Conservation (phyloP, 345 rosid genomes). For the Eutrema japonicum region DNA sequence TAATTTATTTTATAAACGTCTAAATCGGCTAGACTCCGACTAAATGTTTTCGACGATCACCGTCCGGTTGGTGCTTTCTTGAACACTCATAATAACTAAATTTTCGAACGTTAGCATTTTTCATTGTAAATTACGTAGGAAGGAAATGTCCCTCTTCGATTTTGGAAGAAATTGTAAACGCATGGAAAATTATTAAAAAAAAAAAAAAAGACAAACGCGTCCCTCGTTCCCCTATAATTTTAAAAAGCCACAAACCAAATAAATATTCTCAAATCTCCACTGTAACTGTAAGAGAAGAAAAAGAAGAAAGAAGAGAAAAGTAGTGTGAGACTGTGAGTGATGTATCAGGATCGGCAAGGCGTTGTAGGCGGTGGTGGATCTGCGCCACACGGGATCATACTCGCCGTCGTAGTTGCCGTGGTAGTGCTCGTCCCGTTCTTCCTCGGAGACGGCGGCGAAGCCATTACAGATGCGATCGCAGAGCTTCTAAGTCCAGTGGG, state of each 20-base stretch:
- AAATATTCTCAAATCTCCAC: neutral
- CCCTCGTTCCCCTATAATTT: constrained; percentile 10
- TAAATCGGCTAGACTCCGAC: too few relatives aligned
- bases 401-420: constrained; percentile 64
- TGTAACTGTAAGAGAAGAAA: constrained; percentile 10
- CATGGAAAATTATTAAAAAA: constrained; percentile 22
- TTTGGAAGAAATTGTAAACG: constrained; percentile 9
- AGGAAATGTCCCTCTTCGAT: constrained; percentile 16
- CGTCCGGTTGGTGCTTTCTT: too few relatives aligned
- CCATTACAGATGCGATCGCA: constrained; percentile 69
- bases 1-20: too few relatives aligned
- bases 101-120: too few relatives aligned
- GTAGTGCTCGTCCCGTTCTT: constrained; percentile 71
- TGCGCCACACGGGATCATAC: constrained; percentile 74
- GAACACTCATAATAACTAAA: too few relatives aligned
- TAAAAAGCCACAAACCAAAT: neutral
- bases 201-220: constrained; percentile 30
- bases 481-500: constrained; percentile 83
- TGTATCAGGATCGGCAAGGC: constrained; percentile 48
- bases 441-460: constrained; percentile 80
- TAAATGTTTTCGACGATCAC: too few relatives aligned
- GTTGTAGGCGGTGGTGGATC: constrained; percentile 54
- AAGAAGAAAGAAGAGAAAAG: too few relatives aligned
- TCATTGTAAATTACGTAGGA: too few relatives aligned
- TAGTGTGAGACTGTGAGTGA: too few relatives aligned